These are phyloP conservation scores for Fusarium solani-melongenae DNA, from an alignment of 2,329 filamentous ascomycete species.

Conservation along the genomic window DNA sequence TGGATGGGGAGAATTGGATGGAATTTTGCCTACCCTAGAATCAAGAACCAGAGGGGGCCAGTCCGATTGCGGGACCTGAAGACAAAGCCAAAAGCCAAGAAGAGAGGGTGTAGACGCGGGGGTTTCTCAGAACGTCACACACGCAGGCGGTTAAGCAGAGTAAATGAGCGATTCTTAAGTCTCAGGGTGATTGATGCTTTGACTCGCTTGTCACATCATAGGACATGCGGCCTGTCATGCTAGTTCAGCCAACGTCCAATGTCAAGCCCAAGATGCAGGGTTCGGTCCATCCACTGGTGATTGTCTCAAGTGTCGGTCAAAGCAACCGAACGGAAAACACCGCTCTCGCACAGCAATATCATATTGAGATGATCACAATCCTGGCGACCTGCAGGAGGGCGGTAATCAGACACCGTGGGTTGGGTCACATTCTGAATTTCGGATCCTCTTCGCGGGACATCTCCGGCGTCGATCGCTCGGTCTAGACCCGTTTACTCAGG, in stretches of 20 bases:
- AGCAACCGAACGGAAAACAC: not conserved
- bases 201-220: slow-evolving; percentile 9
- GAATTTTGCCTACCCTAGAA: not conserved
- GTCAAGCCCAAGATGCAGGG: slow-evolving; percentile 3
- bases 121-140: not conserved
- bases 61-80: not conserved
- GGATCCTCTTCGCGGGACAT: not conserved
- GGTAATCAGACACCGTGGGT: slow-evolving; percentile 2
- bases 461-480: slow-evolving; percentile 28
- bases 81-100: not conserved
- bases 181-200: not conserved
- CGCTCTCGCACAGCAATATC: not conserved
- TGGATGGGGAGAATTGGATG: not conserved
- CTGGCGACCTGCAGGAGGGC: slow-evolving; percentile 25
- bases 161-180: not conserved
- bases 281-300: not conserved
- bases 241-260: slow-evolving; percentile 5
- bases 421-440: slow-evolving; percentile 14
- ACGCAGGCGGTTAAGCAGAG: not conserved
- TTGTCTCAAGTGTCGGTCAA: slow-evolving; percentile 30
- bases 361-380: slow-evolving; percentile 18
- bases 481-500: slow-evolving; percentile 19
- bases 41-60: not conserved
- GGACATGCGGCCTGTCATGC: not conserved
- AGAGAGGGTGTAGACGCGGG: not conserved